Evolutionary conservation across 2,329 filamentous ascomycete species (phyloP).

Genomic region (Penicillium paneum): DNA sequence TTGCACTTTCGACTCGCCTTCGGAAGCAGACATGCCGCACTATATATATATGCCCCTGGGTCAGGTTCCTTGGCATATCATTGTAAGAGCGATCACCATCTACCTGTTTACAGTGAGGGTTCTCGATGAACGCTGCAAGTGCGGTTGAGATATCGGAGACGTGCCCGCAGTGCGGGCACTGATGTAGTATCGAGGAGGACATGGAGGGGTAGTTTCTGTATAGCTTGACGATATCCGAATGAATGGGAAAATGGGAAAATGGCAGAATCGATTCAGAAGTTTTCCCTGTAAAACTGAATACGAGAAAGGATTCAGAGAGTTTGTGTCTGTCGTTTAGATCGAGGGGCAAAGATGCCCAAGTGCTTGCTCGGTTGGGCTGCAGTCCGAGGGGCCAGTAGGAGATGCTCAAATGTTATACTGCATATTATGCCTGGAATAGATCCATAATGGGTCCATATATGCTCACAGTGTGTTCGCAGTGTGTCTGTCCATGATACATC

Average conservation of each 20-base stretch:
- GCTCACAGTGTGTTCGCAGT: background rate
- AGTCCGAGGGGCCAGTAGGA: slow-evolving; percentile 1
- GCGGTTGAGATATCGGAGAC: slow-evolving; percentile 36
- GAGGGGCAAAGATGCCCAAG: slow-evolving; percentile 16
- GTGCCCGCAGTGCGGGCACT: slow-evolving; percentile 40
- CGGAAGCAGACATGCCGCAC: slow-evolving; percentile 43
- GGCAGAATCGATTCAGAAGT: background rate
- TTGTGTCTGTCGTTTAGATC: background rate
- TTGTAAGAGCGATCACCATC: slow-evolving; percentile 21
- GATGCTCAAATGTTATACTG: background rate
- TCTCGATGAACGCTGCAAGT: slow-evolving; percentile 37
- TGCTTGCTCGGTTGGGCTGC: slow-evolving; percentile 18
- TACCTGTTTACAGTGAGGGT: slow-evolving; percentile 44
- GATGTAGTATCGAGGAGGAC: slow-evolving; percentile 39
- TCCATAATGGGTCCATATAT: background rate
- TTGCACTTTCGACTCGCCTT: slow-evolving; percentile 61
- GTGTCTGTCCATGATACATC: background rate
- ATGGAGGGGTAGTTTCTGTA: slow-evolving; percentile 19
- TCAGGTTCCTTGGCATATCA: slow-evolving; percentile 20
- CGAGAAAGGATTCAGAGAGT: background rate
- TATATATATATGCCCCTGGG: slow-evolving; percentile 18
- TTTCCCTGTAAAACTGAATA: background rate
- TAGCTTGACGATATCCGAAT: background rate
- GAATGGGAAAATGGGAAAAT: background rate
- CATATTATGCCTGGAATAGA: background rate